Evolutionary conservation across 2,329 filamentous ascomycete genomes (phyloP).

Genomic region (Neofusicoccum laricinum): DNA sequence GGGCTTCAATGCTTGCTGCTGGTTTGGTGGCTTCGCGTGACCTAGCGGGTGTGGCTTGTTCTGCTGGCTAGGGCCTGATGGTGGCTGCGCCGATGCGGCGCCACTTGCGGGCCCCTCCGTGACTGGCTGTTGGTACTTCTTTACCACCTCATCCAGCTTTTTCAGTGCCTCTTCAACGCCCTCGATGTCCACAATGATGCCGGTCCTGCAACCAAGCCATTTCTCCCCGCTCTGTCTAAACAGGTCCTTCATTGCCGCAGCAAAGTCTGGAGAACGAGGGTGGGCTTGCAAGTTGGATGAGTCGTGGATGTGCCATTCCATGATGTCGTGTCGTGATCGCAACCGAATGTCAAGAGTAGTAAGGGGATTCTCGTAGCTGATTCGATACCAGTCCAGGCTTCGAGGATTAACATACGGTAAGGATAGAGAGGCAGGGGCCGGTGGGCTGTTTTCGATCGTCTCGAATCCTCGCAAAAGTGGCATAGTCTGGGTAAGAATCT

Average conservation of each 20-base stretch:
- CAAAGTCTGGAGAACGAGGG: constrained; percentile 28
- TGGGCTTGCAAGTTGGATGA: constrained; percentile 24
- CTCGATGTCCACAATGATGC: constrained; percentile 35
- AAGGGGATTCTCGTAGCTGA: constrained; percentile 40
- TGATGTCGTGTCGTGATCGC: constrained; percentile 29
- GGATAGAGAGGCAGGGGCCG: neutral
- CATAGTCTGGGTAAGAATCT: constrained; percentile 59
- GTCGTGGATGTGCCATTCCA: constrained; percentile 39
- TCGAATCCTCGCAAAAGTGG: constrained; percentile 51
- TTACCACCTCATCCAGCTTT: constrained; percentile 37
- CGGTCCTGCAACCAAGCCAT: constrained; percentile 39
- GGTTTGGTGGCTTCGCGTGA: neutral
- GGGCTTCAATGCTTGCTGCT: neutral
- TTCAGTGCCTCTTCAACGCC: constrained; percentile 35
- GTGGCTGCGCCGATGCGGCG: neutral
- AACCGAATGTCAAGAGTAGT: constrained; percentile 39
- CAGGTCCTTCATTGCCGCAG: constrained; percentile 31
- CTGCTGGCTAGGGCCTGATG: neutral
- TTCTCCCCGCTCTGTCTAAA: constrained; percentile 28
- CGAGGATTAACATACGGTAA: constrained; percentile 25
- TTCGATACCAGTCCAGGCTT: constrained; percentile 51
- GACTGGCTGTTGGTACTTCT: constrained; percentile 3
- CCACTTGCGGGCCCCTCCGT: neutral
- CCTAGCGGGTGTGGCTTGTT: neutral
- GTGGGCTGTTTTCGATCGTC: neutral